Evolutionary conservation across 768 basidiomycete genomes (phyloP), one percentile per base, ranked within the genome.

Genomic region (Leucogyrophana mollusca): DNA sequence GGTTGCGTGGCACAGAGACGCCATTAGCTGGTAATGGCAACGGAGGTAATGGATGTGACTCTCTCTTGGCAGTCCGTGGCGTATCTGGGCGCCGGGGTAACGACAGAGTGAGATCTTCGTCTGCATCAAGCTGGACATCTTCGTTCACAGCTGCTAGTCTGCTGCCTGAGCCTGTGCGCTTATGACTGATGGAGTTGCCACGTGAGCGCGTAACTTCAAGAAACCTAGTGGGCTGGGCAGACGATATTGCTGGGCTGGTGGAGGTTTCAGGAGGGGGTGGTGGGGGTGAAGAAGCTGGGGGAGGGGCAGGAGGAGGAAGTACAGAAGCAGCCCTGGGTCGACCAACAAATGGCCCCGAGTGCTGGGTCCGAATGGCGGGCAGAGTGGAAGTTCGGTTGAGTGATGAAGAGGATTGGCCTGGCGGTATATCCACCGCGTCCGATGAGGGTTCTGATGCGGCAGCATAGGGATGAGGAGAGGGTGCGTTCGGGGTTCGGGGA

Each of bases 1-100:
- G 63, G 6, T 52, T 42, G 59, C 24, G 70, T 67, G 43, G 69
- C 63, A 27, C 59, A 11, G 59, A 53, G 36, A 56, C 62, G 9
- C 61, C 47, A 9, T 60, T 55, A 38, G 62, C 55, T 22, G 60
- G 55, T 4, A 78, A 73, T 33, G 83, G 85, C 39, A 86, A 61
- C 35, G 84, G 84, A 14, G 85, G 87, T 10, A 87, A 68, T 16
- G 83, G 87, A 46, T 79, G 86, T 8, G 79, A 80, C 34, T 82
- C 80, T 54, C 68, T 69, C 53, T 71, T 76, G 24, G 57, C 45
- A 27, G 64, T 67, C 27, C 69, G 76, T 23, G 73, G 70, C 7
- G 72, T 72, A 36, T 77, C 74, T 32, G 72, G 61, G 43, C 64
- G 61, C 45, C 60, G 56, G 21, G 64, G 60, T 33, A 62, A 59